Base-by-base conservation (phyloP, 2,329 filamentous ascomycete species). In the Monosporascus cannonballus region DNA sequence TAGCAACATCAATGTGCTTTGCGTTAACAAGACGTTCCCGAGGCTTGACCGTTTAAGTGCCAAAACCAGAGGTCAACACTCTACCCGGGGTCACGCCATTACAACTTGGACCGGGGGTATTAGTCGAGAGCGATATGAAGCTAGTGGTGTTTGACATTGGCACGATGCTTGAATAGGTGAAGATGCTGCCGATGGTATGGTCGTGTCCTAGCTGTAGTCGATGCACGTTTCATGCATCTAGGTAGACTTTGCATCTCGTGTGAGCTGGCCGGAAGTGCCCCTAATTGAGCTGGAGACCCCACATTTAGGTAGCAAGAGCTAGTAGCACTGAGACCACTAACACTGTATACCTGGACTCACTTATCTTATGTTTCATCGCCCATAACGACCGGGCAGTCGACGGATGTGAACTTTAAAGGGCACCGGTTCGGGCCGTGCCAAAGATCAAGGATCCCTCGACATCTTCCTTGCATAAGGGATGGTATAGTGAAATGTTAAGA, bases 401-500 rank as follows among this genome's bases (percentile, higher is more conserved):
- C 15, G 3, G 18, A 5, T 3, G 22, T 24, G 39, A 42, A 42
- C 39, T 42, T 18, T 18, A 20, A 20, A 42, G 20, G 8, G 20
- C 18, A 20, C 9, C 3, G 39, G 8, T 24, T 42, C 8, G 39
- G 39, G 11, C 18, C n/a, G 6, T 6, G 24, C 24, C 11, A 25
- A 46, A 48, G 22, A 47, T 14, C 30, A 34, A 34, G 30, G 30
- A 34, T 34, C 30, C 30, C 14, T 34, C 30, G 30, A 9, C 11
- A 34, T 34, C 30, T 14, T 34, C 30, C 30, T 34, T 34, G 30
- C 30, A 34, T 34, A 52, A 50, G 20, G 30, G 50, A 50, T 20
- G 30, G 50, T 34, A 53, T 51, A 36, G 54, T 30, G 34, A 51
- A 51, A 55, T 20, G 49, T 47, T 48, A 49, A 47, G 48, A 47